Percentiles rank a stretch among this genome's conserved stretches.
phyloP scores from a whole-genome alignment of 768 basidiomycete species.

The Gloeostereum incarnatum region DNA sequence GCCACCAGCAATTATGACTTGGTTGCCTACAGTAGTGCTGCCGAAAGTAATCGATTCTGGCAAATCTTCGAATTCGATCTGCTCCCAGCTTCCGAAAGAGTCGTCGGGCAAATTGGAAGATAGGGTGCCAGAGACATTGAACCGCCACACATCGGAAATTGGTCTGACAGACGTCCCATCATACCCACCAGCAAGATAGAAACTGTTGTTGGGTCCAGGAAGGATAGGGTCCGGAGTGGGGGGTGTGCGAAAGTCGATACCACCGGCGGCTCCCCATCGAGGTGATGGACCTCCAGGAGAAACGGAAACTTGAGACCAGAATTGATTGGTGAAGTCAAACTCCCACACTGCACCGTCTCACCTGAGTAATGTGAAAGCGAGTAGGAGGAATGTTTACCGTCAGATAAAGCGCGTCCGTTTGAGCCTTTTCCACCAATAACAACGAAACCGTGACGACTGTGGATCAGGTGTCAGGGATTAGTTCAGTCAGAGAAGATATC shows the following conservation, averaged over 20 bases:
- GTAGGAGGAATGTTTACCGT: constrained; percentile 25
- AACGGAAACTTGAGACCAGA: constrained; percentile 59
- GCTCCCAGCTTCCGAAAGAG: constrained; percentile 53
- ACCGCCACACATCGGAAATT: constrained; percentile 63
- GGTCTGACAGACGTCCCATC: constrained; percentile 33
- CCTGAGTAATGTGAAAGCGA: constrained; percentile 3
- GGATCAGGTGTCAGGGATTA: constrained; percentile 9
- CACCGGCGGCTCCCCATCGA: constrained; percentile 68
- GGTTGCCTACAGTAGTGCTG: constrained; percentile 44
- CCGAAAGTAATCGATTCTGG: constrained; percentile 40
- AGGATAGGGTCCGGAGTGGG: constrained; percentile 31
- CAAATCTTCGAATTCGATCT: constrained; percentile 26
- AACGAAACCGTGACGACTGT: constrained; percentile 65
- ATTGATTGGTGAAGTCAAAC: constrained; percentile 66
- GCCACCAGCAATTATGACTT: constrained; percentile 51
- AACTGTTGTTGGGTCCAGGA: constrained; percentile 58
- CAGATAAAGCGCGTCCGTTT: constrained; percentile 45
- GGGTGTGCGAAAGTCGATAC: constrained; percentile 50
- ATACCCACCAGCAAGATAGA: constrained; percentile 68
- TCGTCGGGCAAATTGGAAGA: constrained; percentile 54
- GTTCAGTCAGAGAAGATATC: background rate
- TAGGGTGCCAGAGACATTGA: constrained; percentile 60
- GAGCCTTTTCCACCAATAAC: constrained; percentile 61
- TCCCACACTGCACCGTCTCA: constrained; percentile 35
- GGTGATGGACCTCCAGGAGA: constrained; percentile 46